These are phyloP conservation scores for Ustilaginoidea virens DNA, from an alignment of 2,329 filamentous ascomycete species.

Conservation along the genomic window DNA sequence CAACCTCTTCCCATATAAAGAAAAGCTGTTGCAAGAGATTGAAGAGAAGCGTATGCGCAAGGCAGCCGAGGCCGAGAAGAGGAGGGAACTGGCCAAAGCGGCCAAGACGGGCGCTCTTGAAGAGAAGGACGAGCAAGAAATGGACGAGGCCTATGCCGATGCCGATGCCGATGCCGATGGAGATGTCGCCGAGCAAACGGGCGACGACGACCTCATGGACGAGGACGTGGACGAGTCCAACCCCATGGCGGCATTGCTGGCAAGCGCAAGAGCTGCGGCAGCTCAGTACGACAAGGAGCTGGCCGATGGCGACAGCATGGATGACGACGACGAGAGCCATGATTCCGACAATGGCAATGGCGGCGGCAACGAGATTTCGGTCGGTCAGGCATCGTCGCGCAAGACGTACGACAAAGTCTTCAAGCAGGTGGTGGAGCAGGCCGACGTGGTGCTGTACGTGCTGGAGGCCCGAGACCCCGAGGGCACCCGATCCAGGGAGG, in stretches of 20 bases:
- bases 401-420: constrained; percentile 92
- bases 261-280: constrained; percentile 66
- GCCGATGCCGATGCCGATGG: constrained; percentile 26
- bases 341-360: constrained; percentile 40
- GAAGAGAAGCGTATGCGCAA: constrained; percentile 74
- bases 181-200: constrained; percentile 32
- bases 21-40: constrained; percentile 85
- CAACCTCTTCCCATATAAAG: constrained; percentile 95
- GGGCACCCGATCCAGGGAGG: constrained; percentile 76
- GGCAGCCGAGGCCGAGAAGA: constrained; percentile 59
- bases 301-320: constrained; percentile 42
- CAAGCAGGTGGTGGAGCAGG: constrained; percentile 78
- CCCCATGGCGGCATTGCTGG: constrained; percentile 82
- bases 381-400: constrained; percentile 49
- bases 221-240: constrained; percentile 54
- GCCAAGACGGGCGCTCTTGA: constrained; percentile 37
- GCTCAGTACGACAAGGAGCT: constrained; percentile 55
- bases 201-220: constrained; percentile 35
- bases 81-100: constrained; percentile 57
- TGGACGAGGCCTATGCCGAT: constrained; percentile 20
- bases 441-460: constrained; percentile 85
- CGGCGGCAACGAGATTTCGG: constrained; percentile 34
- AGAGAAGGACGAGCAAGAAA: constrained; percentile 29
- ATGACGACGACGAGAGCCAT: constrained; percentile 25
- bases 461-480: constrained; percentile 85